A percentile compares a stretch with the other conserved stretches of the same genome.
phyloP scores from a whole-genome alignment of 768 basidiomycete genomes.

The Xanthoconium purpureum region DNA sequence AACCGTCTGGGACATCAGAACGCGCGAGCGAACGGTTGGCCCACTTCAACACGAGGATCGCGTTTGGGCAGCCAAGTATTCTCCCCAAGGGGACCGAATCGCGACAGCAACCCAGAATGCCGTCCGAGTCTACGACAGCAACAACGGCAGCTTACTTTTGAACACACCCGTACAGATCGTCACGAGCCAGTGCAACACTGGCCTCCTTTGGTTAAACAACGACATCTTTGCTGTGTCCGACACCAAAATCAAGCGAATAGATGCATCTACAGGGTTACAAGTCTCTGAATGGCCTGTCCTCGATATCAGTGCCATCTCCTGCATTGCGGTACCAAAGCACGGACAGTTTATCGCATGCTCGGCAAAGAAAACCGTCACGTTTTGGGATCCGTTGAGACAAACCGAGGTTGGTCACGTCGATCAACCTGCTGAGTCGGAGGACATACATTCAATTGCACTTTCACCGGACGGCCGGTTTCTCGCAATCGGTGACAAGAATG shows the following conservation, averaged over 20 bases:
- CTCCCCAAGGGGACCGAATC: neutral
- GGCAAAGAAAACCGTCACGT: neutral
- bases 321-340: neutral
- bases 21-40: neutral
- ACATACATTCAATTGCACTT: neutral
- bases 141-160: neutral
- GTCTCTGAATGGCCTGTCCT: neutral
- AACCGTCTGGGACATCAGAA: neutral
- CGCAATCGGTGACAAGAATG: neutral
- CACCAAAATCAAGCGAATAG: neutral
- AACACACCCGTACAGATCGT: neutral
- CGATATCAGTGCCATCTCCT: neutral
- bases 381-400: constrained; percentile 5
- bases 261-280: neutral
- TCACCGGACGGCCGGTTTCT: neutral
- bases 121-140: neutral
- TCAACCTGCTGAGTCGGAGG: neutral
- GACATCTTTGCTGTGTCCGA: neutral
- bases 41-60: neutral
- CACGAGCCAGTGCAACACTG: neutral
- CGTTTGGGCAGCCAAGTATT: neutral
- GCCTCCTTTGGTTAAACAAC: neutral
- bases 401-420: neutral
- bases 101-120: neutral
- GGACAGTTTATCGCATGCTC: neutral